Conservation (phyloP, 2,329 filamentous ascomycete genomes). For the Fusarium sp. region DNA sequence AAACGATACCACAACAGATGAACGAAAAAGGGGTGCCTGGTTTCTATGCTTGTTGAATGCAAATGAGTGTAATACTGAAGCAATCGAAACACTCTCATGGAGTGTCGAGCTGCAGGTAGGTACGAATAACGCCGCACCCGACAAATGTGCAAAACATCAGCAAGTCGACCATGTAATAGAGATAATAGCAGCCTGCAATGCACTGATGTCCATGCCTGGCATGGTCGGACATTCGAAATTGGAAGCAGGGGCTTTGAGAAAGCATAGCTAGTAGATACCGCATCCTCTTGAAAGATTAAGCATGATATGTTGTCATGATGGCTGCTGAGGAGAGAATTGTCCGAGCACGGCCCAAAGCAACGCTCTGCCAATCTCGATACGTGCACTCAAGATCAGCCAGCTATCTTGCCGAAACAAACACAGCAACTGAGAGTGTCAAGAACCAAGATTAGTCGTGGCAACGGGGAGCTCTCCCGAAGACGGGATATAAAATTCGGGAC, state of each 20-base stretch:
- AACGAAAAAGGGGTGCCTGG: background rate
- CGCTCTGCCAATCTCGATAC: background rate
- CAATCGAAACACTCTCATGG: background rate
- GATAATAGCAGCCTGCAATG: background rate
- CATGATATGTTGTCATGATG: slow-evolving; percentile 20
- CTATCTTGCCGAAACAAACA: background rate
- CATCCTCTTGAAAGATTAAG: background rate
- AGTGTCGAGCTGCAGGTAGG: background rate
- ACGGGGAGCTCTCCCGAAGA: slow-evolving; percentile 30
- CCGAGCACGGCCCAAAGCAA: background rate
- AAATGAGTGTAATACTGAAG: slow-evolving; percentile 1
- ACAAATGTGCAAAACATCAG: background rate
- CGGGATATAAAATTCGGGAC: slow-evolving; percentile 26
- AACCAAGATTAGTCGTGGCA: slow-evolving; percentile 18
- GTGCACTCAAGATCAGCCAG: background rate
- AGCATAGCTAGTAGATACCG: slow-evolving; percentile 10
- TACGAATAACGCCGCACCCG: background rate
- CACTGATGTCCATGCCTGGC: background rate
- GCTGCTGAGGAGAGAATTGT: background rate
- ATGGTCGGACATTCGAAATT: background rate
- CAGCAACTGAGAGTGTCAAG: slow-evolving; percentile 4
- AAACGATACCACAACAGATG: slow-evolving; percentile 10
- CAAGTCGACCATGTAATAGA: background rate
- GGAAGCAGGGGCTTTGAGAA: background rate
- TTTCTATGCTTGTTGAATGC: background rate